Conservation (phyloP, 2,329 filamentous ascomycete genomes). For the Uncinocarpus reesii region DNA sequence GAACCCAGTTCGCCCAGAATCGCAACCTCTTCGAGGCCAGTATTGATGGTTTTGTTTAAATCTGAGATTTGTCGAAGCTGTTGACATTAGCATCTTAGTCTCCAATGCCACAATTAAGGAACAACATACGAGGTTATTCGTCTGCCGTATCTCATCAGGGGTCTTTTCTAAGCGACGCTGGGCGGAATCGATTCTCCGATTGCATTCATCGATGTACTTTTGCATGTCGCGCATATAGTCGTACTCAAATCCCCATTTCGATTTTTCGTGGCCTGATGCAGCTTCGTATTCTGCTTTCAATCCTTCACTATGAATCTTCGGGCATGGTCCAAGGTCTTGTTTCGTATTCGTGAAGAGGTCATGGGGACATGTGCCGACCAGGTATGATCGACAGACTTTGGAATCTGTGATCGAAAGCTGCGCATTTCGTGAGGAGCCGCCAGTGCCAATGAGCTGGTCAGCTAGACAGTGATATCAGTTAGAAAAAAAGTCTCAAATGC, state of each 20-base stretch:
- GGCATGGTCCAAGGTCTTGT: conserved; percentile 84
- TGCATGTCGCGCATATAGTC: conserved; percentile 95
- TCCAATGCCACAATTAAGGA: background rate
- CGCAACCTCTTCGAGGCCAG: conserved; percentile 73
- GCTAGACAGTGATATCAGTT: conserved; percentile 26
- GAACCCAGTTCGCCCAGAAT: conserved; percentile 72
- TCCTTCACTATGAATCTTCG: conserved; percentile 77
- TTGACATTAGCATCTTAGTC: background rate
- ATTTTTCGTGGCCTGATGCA: conserved; percentile 59
- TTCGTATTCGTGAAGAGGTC: conserved; percentile 99
- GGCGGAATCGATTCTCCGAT: conserved; percentile 80
- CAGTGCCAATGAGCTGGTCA: conserved; percentile 67
- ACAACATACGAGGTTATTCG: conserved; percentile 60
- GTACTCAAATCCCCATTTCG: conserved; percentile 81
- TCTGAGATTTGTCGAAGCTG: conserved; percentile 74
- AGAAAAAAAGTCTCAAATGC: conserved; percentile 22
- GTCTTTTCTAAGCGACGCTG: conserved; percentile 92
- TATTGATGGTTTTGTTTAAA: conserved; percentile 64
- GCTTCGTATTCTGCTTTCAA: conserved; percentile 81
- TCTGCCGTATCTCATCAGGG: conserved; percentile 92
- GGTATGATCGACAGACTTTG: conserved; percentile 89
- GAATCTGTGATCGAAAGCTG: conserved; percentile 82
- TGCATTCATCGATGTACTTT: conserved; percentile 95
- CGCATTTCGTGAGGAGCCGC: conserved; percentile 60
- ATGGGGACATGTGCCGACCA: conserved; percentile 89